Evolutionary conservation across 306 rosid species (phyloP).

Genomic region (Quercus robur): DNA sequence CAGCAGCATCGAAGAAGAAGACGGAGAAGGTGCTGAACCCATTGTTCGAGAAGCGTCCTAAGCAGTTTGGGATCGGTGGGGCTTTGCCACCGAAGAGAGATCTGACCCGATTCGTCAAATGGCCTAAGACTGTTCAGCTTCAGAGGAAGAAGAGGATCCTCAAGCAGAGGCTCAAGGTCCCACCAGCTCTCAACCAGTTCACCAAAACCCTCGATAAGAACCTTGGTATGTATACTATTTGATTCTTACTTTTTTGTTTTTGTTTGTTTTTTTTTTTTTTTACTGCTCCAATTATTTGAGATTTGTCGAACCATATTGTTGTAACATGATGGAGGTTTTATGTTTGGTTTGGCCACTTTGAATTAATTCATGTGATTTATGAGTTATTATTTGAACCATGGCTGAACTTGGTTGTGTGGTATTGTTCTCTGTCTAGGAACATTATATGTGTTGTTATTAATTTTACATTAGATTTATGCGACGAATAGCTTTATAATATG

Average conservation of each 20-base stretch:
- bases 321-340: too few species aligned
- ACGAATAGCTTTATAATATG: neutral
- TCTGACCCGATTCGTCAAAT: constrained; percentile 68
- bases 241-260: neutral
- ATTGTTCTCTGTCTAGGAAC: neutral
- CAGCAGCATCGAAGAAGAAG: constrained; percentile 44
- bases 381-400: too few species aligned
- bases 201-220: constrained; percentile 79
- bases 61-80: constrained; percentile 24
- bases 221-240: constrained; percentile 38
- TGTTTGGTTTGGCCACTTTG: too few species aligned
- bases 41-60: constrained; percentile 77
- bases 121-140: constrained; percentile 73
- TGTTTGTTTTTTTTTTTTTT: neutral
- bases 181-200: constrained; percentile 77
- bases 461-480: neutral
- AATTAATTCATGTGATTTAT: too few species aligned
- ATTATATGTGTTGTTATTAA: neutral
- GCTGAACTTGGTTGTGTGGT: too few species aligned
- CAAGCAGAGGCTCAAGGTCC: constrained; percentile 80
- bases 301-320: neutral
- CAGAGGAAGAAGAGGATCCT: constrained; percentile 82
- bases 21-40: constrained; percentile 66
- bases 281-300: neutral
- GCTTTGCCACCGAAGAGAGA: constrained; percentile 84